Base-by-base conservation (phyloP, 1,139 yeast genomes). In the Scheffersomyces parashehatae region DNA sequence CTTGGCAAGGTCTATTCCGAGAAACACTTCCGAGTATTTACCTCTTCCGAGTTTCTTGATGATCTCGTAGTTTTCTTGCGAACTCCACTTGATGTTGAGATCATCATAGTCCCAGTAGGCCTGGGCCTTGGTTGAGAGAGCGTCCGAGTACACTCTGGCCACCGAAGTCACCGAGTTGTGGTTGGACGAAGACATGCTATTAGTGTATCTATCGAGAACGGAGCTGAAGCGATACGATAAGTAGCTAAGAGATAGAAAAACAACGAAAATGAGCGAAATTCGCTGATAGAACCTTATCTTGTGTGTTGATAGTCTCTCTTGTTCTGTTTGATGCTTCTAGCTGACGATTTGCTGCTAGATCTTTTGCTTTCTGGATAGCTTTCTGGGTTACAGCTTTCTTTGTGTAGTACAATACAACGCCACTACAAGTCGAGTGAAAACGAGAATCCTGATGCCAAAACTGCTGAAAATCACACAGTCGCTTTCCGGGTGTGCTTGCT, bases 1-100 rank as follows among this genome's bases (percentile, higher is more conserved):
- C 30, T 73, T 75, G 46, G 81, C 74, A 40, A 83, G 69, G 59
- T 85, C 85, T 31, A 84, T 70, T 29, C 95, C 95, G 50, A 72
- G 57, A 41, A 74, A 74, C 9, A 74, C 79, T 52, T 74, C 79
- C 8, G 78, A 72, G 52, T 75, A 75, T 50, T 73, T 75, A 5
- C 80, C 80, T 48, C 79, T 58, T 11, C 80, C 80, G 34, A 75
- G 54, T 49, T 74, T 74, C 54, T 68, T 69, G 48, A 72, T 63
- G 28, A 75, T 67, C 54, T 75, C 80, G 53, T 73, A 75, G 46
- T 71, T 68, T 28, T 73, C 79, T 49, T 74, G 79, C 11, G 73
- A 60, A 51, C 71, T 70, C 80, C 80, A 74, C 48, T 67, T 67
- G 51, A 73, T 68, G 42, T 64, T 68, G 38, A 71, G 53, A 52